A percentile compares a stretch with the other conserved stretches of the same genome.
Evolutionary conservation across 306 rosid genomes (phyloP).

Genomic region (Begonia masoniana): DNA sequence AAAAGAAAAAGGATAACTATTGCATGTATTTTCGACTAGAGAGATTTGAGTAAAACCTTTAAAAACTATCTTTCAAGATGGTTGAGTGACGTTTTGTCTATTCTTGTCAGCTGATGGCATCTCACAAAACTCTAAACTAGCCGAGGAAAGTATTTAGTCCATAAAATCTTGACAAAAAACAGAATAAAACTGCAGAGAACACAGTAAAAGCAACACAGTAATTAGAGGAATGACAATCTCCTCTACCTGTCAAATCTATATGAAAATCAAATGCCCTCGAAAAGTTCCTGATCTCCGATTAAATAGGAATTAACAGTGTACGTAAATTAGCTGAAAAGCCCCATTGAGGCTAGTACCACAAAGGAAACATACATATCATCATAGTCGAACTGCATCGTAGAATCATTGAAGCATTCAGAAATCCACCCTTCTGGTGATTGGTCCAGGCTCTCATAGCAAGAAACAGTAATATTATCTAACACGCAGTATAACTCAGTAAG

Average conservation of each 20-base stretch:
- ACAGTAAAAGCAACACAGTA: too few relatives aligned
- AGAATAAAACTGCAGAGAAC: not conserved
- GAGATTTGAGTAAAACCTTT: slow-evolving; percentile 37
- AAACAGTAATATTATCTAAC: slow-evolving; percentile 39
- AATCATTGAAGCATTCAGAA: slow-evolving; percentile 57
- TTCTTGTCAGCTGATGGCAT: slow-evolving; percentile 28
- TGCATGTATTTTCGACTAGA: too few relatives aligned
- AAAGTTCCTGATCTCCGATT: slow-evolving; percentile 39
- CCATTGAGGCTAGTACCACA: slow-evolving; percentile 5
- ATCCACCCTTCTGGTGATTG: slow-evolving; percentile 66
- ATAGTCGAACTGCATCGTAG: slow-evolving; percentile 45
- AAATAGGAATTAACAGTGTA: slow-evolving; percentile 18
- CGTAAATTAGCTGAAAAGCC: slow-evolving; percentile 2
- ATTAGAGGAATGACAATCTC: slow-evolving; percentile 9
- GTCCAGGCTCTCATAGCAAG: slow-evolving; percentile 40
- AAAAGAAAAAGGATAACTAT: slow-evolving; percentile 6
- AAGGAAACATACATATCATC: slow-evolving; percentile 52
- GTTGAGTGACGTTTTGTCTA: slow-evolving; percentile 25
- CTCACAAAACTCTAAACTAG: slow-evolving; percentile 29
- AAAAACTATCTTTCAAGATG: slow-evolving; percentile 42
- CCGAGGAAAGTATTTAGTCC: not conserved
- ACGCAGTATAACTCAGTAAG: slow-evolving; percentile 11
- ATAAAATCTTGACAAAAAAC: not conserved
- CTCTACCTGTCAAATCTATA: slow-evolving; percentile 47
- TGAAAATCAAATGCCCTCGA: slow-evolving; percentile 38